Base-by-base conservation (phyloP, 495 filamentous ascomycete genomes). In the Penicillium parvum region DNA sequence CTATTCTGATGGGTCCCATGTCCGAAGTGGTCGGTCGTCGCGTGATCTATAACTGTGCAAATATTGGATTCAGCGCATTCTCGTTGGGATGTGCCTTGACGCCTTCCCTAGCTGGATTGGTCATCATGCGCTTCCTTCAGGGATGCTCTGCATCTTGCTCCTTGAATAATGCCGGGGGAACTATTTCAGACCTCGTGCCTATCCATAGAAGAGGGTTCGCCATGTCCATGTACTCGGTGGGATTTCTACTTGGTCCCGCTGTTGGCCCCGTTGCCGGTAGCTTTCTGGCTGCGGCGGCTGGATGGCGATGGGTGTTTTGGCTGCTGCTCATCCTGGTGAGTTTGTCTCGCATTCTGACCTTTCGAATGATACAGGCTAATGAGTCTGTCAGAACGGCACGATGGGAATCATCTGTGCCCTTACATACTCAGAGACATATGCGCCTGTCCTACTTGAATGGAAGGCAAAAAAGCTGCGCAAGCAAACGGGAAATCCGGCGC, bases 281-380 rank as follows among this genome's bases (percentile, higher is more conserved):
- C 7, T 72, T 65, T 40, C 40, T 72, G n/a, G 53, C 65, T 28
- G 57, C 47, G 22, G 73, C 64, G 1, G 47, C 40, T 10, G 66
- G 67, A 19, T 75, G 70, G 70, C 53, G 65, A 26, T 72, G 67
- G 66, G 53, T 58, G 0, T 65, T 65, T 11, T 64, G 66, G 52
- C 34, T 72, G 8, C 50, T 73, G 8, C 6, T 27, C 2, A 49
- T 49, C 15, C 7, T 27, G n/a, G n/a, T n/a, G n/a, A 11, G 40
- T 69, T 41, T 60, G 17, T 74, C 64, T 3, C 3, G 4, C 6
- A 4, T 11, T 27, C 14, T 33, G 7, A 3, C 10, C 29, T 2
- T 22, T 14, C 14, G n/a, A 27, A 2, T 2, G 25, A 27, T 2
- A 2, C 8, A 27, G 25, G 6, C n/a, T 27, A 27, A 27, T n/a